Evolutionary conservation across 768 basidiomycete species (phyloP), one percentile per base, ranked within the genome.

Genomic region (Gymnopilus dilepis): DNA sequence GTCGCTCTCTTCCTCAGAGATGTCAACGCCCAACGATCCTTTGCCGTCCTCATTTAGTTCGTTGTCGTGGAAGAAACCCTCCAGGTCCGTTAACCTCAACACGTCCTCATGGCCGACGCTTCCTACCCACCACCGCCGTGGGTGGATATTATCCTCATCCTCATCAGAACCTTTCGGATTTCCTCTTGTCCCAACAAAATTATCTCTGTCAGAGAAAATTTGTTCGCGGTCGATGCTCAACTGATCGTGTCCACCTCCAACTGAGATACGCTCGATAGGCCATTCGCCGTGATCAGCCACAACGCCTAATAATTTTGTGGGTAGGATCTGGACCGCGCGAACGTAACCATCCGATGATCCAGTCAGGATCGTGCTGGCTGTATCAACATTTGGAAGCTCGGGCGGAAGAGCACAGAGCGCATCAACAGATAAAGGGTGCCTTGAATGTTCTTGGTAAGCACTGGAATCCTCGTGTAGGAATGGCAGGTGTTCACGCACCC

Each of bases 281-380:
- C 92, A 95, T 61, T 94, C 91, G 4, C 92, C 94, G 67, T 97
- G 96, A 66, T 95, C 92, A 12, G 90, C 91, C 40, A 98, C 88
- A 51, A 96, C 89, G 19, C 96, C 96, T 43, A 97, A 77, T 31
- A 98, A 82, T 71, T 94, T 93, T 57, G 92, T 95, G 1, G 96
- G 96, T 59, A 96, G 81, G 34, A 97, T 79, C 69, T 95, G 86
- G 2, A 96, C 89, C 15, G 92, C 92, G 45, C 95, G 86, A 41
- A 98, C 81, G 69, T 94, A 83, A 0, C 96, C 96, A 72, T 98
- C 95, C 6, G 94, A 94, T 0, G 95, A 97, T 6, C 95, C 95
- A 0, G 95, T 95, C 1, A 95, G 82, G 60, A 97, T 84, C 1
- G 89, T 86, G 69, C 86, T 88, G 6, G 83, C 77, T 15, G 87